Evolutionary conservation across 345 rosid species (phyloP).

Genomic region (Rhizophora mangle): DNA sequence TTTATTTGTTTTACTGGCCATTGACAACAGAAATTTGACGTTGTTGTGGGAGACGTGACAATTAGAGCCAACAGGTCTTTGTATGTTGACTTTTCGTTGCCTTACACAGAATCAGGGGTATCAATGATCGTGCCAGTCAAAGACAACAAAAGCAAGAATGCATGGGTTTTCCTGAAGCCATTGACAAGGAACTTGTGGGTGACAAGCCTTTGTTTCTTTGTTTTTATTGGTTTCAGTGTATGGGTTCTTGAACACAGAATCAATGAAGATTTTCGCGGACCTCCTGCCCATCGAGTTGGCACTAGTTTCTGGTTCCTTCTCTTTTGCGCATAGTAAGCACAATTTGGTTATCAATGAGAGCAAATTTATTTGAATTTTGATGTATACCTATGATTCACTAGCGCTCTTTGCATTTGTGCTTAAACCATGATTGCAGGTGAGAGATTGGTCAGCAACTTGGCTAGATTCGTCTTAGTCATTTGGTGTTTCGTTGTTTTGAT

Average conservation of each 20-base stretch:
- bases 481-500: constrained; percentile 66
- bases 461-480: constrained; percentile 40
- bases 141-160: constrained; percentile 32
- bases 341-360: not conserved
- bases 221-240: constrained; percentile 48
- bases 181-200: constrained; percentile 60
- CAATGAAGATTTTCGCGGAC: constrained; percentile 58
- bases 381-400: not conserved
- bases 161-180: constrained; percentile 66
- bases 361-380: not conserved
- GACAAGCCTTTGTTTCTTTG: constrained; percentile 49
- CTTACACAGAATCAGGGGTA: constrained; percentile 60
- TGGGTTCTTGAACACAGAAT: constrained; percentile 66
- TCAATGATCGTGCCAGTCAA: constrained; percentile 52
- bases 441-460: constrained; percentile 45
- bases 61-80: constrained; percentile 39
- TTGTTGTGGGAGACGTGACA: constrained; percentile 56
- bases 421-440: constrained; percentile 38
- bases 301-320: constrained; percentile 67
- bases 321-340: constrained; percentile 39
- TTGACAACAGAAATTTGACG: constrained; percentile 40
- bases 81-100: constrained; percentile 55
- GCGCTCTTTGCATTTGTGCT: not conserved
- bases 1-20: not conserved
- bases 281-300: constrained; percentile 36